phyloP scores from a whole-genome alignment of 345 rosid species.

The Zanthoxylum bungeanum region DNA sequence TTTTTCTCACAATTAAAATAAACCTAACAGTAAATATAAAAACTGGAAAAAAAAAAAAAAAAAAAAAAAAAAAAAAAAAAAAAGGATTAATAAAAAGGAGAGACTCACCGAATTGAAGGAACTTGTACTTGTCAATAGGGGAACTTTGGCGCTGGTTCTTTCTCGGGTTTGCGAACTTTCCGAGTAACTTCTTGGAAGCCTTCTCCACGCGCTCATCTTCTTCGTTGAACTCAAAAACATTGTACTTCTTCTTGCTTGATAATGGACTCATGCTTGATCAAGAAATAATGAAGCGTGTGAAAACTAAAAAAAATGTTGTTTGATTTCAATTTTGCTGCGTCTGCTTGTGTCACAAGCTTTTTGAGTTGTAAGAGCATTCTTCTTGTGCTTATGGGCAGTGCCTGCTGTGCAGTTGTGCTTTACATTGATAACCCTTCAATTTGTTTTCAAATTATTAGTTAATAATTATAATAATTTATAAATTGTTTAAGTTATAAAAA shows the following conservation, averaged over 20 bases:
- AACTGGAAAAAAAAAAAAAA: too few relatives aligned
- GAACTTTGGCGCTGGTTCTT: conserved; percentile 3
- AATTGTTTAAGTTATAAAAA: too few relatives aligned
- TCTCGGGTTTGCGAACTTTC: conserved; percentile 18
- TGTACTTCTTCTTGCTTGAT: conserved; percentile 13
- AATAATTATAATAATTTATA: too few relatives aligned
- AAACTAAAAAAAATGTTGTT: not conserved
- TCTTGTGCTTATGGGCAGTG: too few relatives aligned
- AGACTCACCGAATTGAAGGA: conserved; percentile 40
- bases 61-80: not conserved
- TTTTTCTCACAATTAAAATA: conserved; percentile 14
- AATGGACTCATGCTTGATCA: conserved; percentile 26
- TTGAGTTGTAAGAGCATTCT: too few relatives aligned
- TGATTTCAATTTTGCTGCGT: not conserved
- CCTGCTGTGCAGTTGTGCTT: too few relatives aligned
- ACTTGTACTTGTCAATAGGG: conserved; percentile 31
- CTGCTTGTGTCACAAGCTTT: conserved; percentile 4
- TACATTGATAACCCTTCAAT: too few relatives aligned
- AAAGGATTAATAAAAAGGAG: not conserved
- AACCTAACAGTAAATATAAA: not conserved
- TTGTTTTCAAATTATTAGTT: too few relatives aligned
- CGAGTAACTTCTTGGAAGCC: conserved; percentile 26
- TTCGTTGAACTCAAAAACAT: conserved; percentile 39
- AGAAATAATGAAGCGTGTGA: not conserved
- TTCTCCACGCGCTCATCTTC: conserved; percentile 39